Conservation (phyloP, 177 flowering plant species). For the Vitis hybrid region DNA sequence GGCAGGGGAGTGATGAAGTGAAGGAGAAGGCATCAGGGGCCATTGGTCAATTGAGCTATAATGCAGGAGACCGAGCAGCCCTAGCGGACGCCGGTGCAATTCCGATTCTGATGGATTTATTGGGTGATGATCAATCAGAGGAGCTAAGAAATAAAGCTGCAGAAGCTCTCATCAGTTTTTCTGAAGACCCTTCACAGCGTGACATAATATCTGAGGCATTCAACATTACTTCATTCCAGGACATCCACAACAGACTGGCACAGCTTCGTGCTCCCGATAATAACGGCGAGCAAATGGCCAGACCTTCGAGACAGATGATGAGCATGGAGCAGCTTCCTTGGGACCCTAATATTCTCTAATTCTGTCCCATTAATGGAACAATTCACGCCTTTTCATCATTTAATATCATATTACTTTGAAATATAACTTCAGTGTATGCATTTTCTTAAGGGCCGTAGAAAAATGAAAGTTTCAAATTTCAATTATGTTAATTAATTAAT, state of each 20-base stretch:
- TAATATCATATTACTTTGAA: too few species aligned
- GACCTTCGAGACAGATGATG: constrained; percentile 41
- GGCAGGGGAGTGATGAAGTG: constrained; percentile 27
- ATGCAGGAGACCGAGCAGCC: constrained; percentile 31
- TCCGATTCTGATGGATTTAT: constrained; percentile 32
- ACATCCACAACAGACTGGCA: constrained; percentile 31
- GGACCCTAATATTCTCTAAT: constrained; percentile 24
- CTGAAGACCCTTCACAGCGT: constrained; percentile 36
- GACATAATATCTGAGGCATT: constrained; percentile 32
- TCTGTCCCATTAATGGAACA: too few species aligned
- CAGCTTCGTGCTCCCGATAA: constrained; percentile 30
- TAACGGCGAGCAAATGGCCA: constrained; percentile 16
- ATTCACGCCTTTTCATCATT: too few species aligned
- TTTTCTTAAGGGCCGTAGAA: too few species aligned
- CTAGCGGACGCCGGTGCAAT: constrained; percentile 48
- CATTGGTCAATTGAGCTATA: constrained; percentile 51
- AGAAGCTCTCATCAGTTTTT: constrained; percentile 47
- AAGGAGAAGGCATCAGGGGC: constrained; percentile 46
- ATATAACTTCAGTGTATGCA: too few species aligned
- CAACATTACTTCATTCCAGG: constrained; percentile 32
- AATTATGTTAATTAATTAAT: too few species aligned
- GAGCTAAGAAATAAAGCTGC: constrained; percentile 53
- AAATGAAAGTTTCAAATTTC: too few species aligned
- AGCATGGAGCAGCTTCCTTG: constrained; percentile 30
- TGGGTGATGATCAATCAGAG: constrained; percentile 38